Conservation (phyloP, 768 basidiomycete genomes). For the Russula sp. region DNA sequence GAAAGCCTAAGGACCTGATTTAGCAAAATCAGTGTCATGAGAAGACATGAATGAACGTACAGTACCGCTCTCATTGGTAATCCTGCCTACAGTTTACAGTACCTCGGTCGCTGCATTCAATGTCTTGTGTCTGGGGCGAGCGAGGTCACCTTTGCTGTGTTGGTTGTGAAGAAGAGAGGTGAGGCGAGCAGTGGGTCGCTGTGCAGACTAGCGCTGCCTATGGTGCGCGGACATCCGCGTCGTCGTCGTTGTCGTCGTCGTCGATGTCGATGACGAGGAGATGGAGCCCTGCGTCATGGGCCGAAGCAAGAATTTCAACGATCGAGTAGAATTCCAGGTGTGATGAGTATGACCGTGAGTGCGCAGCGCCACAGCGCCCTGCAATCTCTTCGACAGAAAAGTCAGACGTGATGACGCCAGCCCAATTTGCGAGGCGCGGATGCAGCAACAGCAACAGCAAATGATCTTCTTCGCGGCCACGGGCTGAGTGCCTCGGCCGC, state of each 20-base stretch:
- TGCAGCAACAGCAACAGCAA: no score
- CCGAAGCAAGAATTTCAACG: slow-evolving; percentile 9
- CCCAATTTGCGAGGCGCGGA: slow-evolving; percentile 25
- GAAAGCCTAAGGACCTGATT: no score
- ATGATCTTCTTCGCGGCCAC: slow-evolving; percentile 1
- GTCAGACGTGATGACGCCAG: slow-evolving; percentile 21
- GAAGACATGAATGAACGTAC: no score
- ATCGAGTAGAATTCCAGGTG: not conserved
- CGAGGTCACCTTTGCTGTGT: not conserved
- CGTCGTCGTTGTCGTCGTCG: not conserved
- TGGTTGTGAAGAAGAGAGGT: not conserved
- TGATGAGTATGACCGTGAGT: not conserved
- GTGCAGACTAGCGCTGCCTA: slow-evolving; percentile 2
- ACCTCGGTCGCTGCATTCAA: no score
- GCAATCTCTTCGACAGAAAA: not conserved
- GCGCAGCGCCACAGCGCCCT: not conserved
- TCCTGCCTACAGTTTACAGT: no score
- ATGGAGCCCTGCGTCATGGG: not conserved
- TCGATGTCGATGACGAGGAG: not conserved
- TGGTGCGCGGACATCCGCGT: not conserved
- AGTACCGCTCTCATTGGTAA: no score
- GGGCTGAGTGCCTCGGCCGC: not conserved
- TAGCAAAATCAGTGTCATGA: no score
- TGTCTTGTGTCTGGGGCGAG: no score
- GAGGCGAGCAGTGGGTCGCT: slow-evolving; percentile 1